A percentile compares a stretch with the other conserved stretches of the same genome.
These are phyloP conservation scores for Rhododendron williamsianum DNA, from an alignment of 148 eudicot genomes.

Conservation along the genomic window DNA sequence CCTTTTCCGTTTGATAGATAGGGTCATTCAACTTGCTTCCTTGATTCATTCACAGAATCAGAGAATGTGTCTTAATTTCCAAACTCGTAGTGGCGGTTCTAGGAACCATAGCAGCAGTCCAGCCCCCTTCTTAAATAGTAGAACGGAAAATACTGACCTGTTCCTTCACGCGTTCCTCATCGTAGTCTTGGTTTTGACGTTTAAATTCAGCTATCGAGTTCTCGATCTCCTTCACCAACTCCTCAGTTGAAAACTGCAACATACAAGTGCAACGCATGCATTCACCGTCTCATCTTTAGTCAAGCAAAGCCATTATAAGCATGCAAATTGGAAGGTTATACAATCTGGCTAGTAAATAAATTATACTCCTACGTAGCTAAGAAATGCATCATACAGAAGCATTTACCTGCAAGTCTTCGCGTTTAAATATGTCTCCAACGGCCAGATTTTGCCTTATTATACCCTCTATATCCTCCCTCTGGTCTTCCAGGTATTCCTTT, in stretches of 20 bases:
- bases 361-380: neutral
- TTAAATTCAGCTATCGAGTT: slow-evolving; percentile 82
- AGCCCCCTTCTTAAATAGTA: no score
- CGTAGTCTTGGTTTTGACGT: slow-evolving; percentile 74
- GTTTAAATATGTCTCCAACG: slow-evolving; percentile 85
- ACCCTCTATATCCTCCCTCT: slow-evolving; percentile 61
- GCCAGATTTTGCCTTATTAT: slow-evolving; percentile 89
- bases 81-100: neutral
- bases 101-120: neutral
- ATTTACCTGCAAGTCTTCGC: slow-evolving; percentile 80
- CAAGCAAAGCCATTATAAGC: neutral
- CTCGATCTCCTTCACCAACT: slow-evolving; percentile 76
- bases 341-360: neutral
- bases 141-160: slow-evolving; percentile 78
- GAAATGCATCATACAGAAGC: neutral
- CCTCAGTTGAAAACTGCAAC: slow-evolving; percentile 71
- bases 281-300: neutral
- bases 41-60: neutral
- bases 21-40: neutral
- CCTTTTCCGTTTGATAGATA: neutral
- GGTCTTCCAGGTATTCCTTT: slow-evolving; percentile 60
- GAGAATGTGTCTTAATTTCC: neutral
- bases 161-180: slow-evolving; percentile 69
- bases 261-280: neutral
- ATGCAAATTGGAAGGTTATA: neutral